Evolutionary conservation across 129 eudicot species (phyloP), one percentile per base, ranked within the genome.

Genomic region (Dittrichia graveolens): DNA sequence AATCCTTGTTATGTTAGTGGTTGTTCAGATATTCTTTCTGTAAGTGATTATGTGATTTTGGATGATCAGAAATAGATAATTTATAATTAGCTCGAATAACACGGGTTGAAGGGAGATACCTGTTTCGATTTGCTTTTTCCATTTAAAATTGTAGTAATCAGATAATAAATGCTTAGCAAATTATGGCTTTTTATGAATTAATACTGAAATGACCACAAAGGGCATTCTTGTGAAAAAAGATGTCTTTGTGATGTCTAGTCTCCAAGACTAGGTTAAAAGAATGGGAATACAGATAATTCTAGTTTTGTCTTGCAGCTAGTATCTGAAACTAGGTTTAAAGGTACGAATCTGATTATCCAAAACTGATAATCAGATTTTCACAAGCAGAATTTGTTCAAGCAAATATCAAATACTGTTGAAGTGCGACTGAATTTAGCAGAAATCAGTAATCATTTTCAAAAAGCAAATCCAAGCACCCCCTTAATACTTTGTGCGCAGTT

Each of bases 391-490:
- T 60, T 37, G 44, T 34, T 60, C 19, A 60, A 34, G 44, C 5
- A 5, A 35, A 60, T 44, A 35, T 5, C 37, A 60, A 11, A 60
- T 60, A 60, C 15, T 44, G 37, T 18, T 56, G n/a, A 18, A 56
- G 61, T 9, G 39, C 4, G 39, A 56, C 13, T 8, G n/a, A 4
- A 56, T 18, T 18, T 24, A 18, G 61, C 38, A 56, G 13, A 11
- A 12, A 37, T 60, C 8, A 35, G 13, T 4, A n/a, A n/a, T n/a
- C n/a, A n/a, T n/a, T n/a, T n/a, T n/a, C n/a, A n/a, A n/a, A n/a
- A n/a, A n/a, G n/a, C 72, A 12, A 48, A 65, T 65, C 72, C 59
- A 35, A 67, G 45, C 65, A 47, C 11, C 58, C 45, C 8, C 34
- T 7, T 47, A 47, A 60, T 12, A 60, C 5, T 12, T 59, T 5